Conservation (phyloP, 768 basidiomycete genomes). For the Russula virescens region DNA sequence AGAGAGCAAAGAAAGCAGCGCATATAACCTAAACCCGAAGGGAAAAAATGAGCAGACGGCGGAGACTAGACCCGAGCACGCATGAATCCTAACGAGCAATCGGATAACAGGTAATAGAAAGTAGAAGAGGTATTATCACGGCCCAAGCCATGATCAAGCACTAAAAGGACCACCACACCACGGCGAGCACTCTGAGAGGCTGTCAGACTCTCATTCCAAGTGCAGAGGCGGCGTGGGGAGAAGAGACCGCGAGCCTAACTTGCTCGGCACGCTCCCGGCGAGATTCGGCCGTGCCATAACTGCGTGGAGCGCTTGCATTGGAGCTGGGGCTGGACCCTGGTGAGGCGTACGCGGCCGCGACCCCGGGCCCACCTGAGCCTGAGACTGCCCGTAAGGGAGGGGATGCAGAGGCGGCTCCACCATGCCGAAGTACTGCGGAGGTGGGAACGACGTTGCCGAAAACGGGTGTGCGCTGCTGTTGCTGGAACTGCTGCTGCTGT, state of each 20-base stretch:
- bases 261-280: constrained; percentile 20
- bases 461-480: constrained; percentile 19
- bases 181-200: too few relatives aligned
- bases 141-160: background rate
- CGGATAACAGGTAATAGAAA: background rate
- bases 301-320: constrained; percentile 20
- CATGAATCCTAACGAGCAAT: constrained; percentile 6
- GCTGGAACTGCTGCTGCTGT: constrained; percentile 3
- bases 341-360: constrained; percentile 15
- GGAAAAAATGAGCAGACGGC: background rate
- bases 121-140: constrained; percentile 8
- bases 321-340: constrained; percentile 21
- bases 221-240: constrained; percentile 23
- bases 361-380: constrained; percentile 6
- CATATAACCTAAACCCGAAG: constrained; percentile 10
- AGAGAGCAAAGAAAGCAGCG: background rate
- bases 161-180: background rate
- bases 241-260: constrained; percentile 22
- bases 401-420: constrained; percentile 14
- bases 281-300: constrained; percentile 15
- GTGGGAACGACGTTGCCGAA: constrained; percentile 19
- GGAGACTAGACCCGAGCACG: background rate
- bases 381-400: constrained; percentile 21
- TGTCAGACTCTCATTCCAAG: constrained; percentile 21
- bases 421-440: constrained; percentile 19